Base-by-base conservation (phyloP, 2,329 filamentous ascomycete genomes). In the Colletotrichum graminicola region DNA sequence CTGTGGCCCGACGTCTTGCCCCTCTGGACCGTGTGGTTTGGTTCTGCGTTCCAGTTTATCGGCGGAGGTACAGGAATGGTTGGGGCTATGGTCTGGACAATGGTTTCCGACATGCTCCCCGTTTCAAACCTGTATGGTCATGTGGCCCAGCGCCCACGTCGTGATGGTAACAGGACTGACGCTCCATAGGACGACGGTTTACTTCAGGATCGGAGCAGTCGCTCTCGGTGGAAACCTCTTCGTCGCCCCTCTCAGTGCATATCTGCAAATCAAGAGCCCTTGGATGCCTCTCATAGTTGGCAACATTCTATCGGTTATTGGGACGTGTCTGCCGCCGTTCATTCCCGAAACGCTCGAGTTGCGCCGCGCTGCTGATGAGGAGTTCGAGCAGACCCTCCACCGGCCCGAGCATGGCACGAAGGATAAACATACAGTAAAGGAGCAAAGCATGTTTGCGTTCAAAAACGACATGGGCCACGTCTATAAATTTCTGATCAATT, bases 71-170 rank as follows among this genome's bases (percentile, higher is more conserved):
- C 73, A 0, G 73, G 78, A 18, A 81, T 85, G 71, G 76, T 80
- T 0, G 72, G 74, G 2, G 83, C 84, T 62, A 85, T 86, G 82
- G 67, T 84, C 8, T 86, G 80, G 75, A 87, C 85, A 10, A 79
- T 83, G 47, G 68, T 85, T 16, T 80, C 82, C n/a, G 85, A 87
- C 64, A 81, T 84, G 1, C 76, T 82, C 0, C 82, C 82, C 0
- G 76, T 81, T 0, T 77, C 75, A 0, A 77, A 80, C 56, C 72
- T 70, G 70, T 72, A 62, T 32, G 70, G 26, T 10, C 41, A 26
- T 21, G 14, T 7, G 29, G 7, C 5, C 11, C 6, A 3, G 0
- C 18, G 8, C 21, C 18, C 6, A 5, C 5, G 12, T 18, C 14
- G 11, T 16, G 14, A 10, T 49, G 32, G 29, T 14, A 23, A 5